Percentiles rank a stretch among this genome's conserved stretches.
Conservation (phyloP, 176 grass and related monocot genomes). For the Miscanthus lutarioriparius region DNA sequence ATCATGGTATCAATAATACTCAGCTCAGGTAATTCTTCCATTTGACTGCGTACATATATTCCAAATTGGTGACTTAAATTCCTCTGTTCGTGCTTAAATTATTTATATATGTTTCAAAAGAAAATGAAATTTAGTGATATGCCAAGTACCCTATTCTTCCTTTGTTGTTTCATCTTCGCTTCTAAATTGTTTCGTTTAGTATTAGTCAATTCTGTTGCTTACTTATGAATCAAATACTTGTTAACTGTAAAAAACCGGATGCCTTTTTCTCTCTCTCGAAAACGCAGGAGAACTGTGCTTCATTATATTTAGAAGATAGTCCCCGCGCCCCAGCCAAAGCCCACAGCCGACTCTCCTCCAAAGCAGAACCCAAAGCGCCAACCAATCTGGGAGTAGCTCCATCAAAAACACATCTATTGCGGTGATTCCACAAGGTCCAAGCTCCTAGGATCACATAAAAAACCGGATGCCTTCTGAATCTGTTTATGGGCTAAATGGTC, state of each 20-base stretch:
- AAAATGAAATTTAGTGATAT: slow-evolving; percentile 1
- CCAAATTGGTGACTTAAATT: not conserved
- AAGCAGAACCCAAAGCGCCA: no score
- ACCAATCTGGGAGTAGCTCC: no score
- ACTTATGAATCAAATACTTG: not conserved
- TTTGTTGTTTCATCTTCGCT: not conserved
- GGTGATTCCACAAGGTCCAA: no score
- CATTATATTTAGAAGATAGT: no score
- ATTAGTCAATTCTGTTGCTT: not conserved
- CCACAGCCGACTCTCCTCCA: no score
- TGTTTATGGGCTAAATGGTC: not conserved
- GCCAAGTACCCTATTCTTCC: not conserved
- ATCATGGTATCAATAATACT: not conserved
- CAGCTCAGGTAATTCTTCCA: slow-evolving; percentile 35
- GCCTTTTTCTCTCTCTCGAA: no score
- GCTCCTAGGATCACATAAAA: no score
- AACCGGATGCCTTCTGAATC: no score
- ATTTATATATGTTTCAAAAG: not conserved
- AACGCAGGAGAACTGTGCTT: no score
- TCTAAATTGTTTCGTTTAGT: not conserved
- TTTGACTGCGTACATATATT: not conserved
- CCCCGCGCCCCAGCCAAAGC: no score
- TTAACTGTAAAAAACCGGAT: not conserved
- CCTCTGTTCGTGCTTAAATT: not conserved
- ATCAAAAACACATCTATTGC: no score